Evolutionary conservation across 31 red algal species (phyloP).

Genomic region (Odonthalia washingtoniensis): DNA sequence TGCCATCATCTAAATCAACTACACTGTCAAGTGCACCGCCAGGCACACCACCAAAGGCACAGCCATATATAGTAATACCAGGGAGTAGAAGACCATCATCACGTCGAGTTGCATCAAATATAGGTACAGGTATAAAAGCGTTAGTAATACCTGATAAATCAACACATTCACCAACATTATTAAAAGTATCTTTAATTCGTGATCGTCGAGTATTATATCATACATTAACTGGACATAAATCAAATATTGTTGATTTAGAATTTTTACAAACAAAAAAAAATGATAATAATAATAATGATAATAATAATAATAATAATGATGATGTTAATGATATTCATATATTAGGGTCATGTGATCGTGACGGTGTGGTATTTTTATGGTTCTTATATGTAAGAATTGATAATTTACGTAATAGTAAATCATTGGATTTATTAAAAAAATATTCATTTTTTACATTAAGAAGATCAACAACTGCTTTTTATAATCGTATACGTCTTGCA

Average conservation of each 20-base stretch:
- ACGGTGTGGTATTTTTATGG: too few relatives aligned
- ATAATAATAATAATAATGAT: conserved; percentile 58
- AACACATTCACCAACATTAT: background rate
- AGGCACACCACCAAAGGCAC: background rate
- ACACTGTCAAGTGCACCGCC: too few relatives aligned
- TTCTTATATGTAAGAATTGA: too few relatives aligned
- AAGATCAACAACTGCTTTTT: conserved; percentile 54
- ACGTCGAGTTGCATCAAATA: background rate
- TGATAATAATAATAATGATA: conserved; percentile 43
- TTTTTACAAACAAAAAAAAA: conserved; percentile 40
- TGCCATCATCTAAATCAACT: too few relatives aligned
- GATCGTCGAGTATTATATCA: conserved; percentile 50
- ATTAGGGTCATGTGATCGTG: too few relatives aligned
- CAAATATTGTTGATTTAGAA: conserved; percentile 70
- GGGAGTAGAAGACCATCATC: background rate
- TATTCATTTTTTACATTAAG: conserved; percentile 76
- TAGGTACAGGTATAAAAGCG: conserved; percentile 21
- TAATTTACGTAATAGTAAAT: conserved; percentile 30
- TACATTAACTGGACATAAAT: conserved; percentile 55
- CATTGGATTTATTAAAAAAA: conserved; percentile 54
- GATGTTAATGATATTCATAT: conserved; percentile 66
- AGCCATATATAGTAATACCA: background rate
- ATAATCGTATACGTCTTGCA: conserved; percentile 65
- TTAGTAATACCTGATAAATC: conserved; percentile 25
- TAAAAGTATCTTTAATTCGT: conserved; percentile 57